These are phyloP conservation scores for Lojkania enalia DNA, from an alignment of 2,329 filamentous ascomycete genomes.

Conservation along the genomic window DNA sequence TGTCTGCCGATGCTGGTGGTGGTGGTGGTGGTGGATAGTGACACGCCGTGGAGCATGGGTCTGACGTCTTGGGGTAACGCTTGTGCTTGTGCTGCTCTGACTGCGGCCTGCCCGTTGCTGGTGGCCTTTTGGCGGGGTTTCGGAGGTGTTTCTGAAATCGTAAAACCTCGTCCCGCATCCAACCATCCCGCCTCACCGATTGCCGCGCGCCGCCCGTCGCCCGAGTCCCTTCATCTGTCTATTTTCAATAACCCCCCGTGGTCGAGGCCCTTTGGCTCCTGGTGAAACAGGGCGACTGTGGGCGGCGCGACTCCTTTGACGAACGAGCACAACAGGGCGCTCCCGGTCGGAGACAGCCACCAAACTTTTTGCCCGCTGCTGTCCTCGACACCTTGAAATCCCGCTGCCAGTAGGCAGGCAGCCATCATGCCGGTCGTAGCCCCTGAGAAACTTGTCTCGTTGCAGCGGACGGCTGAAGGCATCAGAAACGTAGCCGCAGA, in stretches of 20 bases:
- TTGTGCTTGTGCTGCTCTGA: neutral
- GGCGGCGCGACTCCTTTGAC: constrained; percentile 1
- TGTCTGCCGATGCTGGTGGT: neutral
- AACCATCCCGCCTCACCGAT: constrained; percentile 11
- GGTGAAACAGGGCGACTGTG: constrained; percentile 1
- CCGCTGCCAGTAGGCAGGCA: constrained; percentile 3
- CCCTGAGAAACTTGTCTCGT: constrained; percentile 83
- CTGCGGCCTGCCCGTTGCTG: neutral
- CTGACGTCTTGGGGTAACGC: neutral
- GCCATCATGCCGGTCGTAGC: constrained; percentile 84
- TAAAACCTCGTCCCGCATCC: constrained; percentile 21
- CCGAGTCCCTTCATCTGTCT: neutral
- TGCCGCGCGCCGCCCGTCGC: too few species aligned
- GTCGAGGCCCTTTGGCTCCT: neutral
- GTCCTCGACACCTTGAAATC: neutral
- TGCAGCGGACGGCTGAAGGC: constrained; percentile 85
- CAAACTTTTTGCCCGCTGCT: neutral
- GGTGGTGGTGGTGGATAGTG: neutral
- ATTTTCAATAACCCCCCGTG: neutral
- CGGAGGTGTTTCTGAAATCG: constrained; percentile 14
- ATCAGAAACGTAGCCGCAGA: constrained; percentile 80
- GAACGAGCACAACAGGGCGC: neutral
- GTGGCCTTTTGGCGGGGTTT: neutral
- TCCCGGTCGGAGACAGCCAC: neutral
- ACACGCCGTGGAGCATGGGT: neutral